phyloP scores from a whole-genome alignment of 2,329 filamentous ascomycete genomes.

The Pseudovirgaria hyperparasitica region DNA sequence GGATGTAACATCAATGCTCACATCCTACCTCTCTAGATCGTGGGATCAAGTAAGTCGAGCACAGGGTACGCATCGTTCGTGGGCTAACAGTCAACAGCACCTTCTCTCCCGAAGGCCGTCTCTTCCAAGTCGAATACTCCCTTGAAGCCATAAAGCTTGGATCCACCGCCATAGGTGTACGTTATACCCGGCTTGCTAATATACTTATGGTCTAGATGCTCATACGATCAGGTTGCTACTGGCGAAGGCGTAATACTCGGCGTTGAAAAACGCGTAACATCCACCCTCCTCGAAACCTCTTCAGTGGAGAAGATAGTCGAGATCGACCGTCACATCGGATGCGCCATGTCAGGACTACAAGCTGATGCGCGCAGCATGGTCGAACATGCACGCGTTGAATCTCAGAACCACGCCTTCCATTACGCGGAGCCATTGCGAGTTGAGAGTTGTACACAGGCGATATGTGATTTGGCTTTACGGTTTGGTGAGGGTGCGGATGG shows the following conservation, averaged over 20 bases:
- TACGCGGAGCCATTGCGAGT: conserved; percentile 91
- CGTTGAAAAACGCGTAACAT: conserved; percentile 98
- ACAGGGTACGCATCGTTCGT: conserved; percentile 6
- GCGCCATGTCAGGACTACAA: conserved; percentile 96
- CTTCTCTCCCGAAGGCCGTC: conserved; percentile 97
- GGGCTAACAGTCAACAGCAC: conserved; percentile 48
- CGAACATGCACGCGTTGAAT: conserved; percentile 95
- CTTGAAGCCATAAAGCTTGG: conserved; percentile 99
- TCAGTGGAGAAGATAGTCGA: conserved; percentile 99
- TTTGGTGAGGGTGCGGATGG: conserved; percentile 97
- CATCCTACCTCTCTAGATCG: conserved; percentile 51
- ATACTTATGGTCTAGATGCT: conserved; percentile 6
- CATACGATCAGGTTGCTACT: conserved; percentile 57
- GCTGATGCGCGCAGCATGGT: conserved; percentile 96
- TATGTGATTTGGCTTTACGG: conserved; percentile 89
- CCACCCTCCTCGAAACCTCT: conserved; percentile 89
- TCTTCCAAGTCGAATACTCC: conserved; percentile 99
- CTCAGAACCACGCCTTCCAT: conserved; percentile 94
- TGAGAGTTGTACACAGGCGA: conserved; percentile 96
- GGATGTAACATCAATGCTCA: conserved; percentile 11
- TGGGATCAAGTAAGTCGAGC: conserved; percentile 73
- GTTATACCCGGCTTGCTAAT: conserved; percentile 7
- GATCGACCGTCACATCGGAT: conserved; percentile 97
- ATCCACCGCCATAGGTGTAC: conserved; percentile 88
- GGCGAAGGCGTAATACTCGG: conserved; percentile 91